phyloP scores from a whole-genome alignment of 495 filamentous ascomycete genomes.

The Aspergillus sparsus region DNA sequence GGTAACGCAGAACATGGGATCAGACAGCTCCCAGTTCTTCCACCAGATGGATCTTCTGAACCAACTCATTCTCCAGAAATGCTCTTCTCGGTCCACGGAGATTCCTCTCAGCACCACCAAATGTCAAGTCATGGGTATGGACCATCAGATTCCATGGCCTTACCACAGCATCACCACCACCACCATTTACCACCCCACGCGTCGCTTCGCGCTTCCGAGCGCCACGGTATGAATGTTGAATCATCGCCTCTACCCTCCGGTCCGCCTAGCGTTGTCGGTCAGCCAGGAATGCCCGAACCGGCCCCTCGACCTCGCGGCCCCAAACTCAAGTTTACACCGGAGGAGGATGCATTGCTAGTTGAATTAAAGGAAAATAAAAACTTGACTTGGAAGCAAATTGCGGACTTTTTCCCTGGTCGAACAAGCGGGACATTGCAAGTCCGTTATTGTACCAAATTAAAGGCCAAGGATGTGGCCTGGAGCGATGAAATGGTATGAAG shows the following conservation, averaged over 20 bases:
- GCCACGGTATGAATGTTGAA: slow-evolving; percentile 29
- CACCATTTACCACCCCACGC: slow-evolving; percentile 69
- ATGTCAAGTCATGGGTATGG: slow-evolving; percentile 34
- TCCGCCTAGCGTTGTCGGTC: slow-evolving; percentile 73
- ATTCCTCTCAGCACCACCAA: slow-evolving; percentile 30
- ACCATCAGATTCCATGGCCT: slow-evolving; percentile 26
- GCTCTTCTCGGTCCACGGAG: slow-evolving; percentile 36
- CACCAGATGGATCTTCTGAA: slow-evolving; percentile 30
- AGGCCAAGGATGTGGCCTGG: slow-evolving; percentile 90
- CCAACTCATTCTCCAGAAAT: slow-evolving; percentile 34
- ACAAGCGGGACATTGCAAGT: slow-evolving; percentile 88
- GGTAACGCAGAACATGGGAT: slow-evolving; percentile 31
- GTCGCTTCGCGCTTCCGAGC: slow-evolving; percentile 37
- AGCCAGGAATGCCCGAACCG: slow-evolving; percentile 78
- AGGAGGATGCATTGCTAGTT: slow-evolving; percentile 81
- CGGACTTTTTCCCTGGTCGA: slow-evolving; percentile 87
- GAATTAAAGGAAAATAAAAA: slow-evolving; percentile 91
- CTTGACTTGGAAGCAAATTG: slow-evolving; percentile 94
- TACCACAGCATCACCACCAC: slow-evolving; percentile 66
- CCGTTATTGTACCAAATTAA: slow-evolving; percentile 90
- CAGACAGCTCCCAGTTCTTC: slow-evolving; percentile 33
- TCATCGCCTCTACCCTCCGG: slow-evolving; percentile 35
- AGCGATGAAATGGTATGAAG: slow-evolving; percentile 81
- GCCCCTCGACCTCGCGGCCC: slow-evolving; percentile 75
- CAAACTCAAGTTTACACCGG: slow-evolving; percentile 86